Evolutionary conservation across 495 filamentous ascomycete genomes (phyloP).

Genomic region (Aspergillus funiculosus): DNA sequence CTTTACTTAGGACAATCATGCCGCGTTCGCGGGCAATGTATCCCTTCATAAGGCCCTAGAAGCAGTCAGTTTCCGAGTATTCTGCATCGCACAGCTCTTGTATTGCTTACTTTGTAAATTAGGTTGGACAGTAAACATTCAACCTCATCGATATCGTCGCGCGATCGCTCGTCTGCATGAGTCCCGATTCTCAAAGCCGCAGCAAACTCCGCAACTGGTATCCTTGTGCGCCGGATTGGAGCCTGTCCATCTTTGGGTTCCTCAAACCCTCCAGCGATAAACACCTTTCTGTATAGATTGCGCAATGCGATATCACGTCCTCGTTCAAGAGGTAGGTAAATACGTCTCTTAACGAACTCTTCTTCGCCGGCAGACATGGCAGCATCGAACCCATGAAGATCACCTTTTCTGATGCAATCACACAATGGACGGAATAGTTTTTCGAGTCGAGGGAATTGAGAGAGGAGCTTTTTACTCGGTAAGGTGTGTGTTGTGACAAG

Average conservation of each 20-base stretch:
- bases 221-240: conserved; percentile 62
- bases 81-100: neutral
- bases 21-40: conserved; percentile 89
- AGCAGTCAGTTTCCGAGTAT: neutral
- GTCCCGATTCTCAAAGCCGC: conserved; percentile 53
- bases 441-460: conserved; percentile 70
- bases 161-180: conserved; percentile 51
- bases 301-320: conserved; percentile 85
- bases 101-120: conserved; percentile 82
- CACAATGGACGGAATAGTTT: conserved; percentile 71
- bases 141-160: conserved; percentile 83
- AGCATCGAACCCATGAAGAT: conserved; percentile 77
- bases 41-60: conserved; percentile 87
- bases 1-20: conserved; percentile 85
- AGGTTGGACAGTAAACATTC: conserved; percentile 91
- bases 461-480: conserved; percentile 64
- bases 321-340: conserved; percentile 89
- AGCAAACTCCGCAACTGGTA: conserved; percentile 75
- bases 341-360: conserved; percentile 89
- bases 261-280: conserved; percentile 72
- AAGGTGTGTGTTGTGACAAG: conserved; percentile 81
- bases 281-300: conserved; percentile 87
- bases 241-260: conserved; percentile 60
- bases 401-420: conserved; percentile 69
- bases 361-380: conserved; percentile 75